A percentile compares a stretch with the other conserved stretches of the same genome.
Conservation (phyloP, 495 filamentous ascomycete species). For the Neurospora sp. region DNA sequence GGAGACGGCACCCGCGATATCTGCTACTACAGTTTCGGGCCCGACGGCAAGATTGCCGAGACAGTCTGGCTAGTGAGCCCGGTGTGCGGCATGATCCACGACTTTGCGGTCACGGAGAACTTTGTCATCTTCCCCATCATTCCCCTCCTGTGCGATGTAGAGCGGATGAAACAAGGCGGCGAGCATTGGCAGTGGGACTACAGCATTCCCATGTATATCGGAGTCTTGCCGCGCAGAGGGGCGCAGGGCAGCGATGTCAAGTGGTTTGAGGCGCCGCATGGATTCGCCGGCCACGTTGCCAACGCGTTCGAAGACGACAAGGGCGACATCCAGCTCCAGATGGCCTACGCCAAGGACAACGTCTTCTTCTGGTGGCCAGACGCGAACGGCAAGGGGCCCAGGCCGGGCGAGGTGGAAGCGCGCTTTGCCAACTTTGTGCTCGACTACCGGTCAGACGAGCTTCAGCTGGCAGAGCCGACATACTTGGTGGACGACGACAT, state of each 20-base stretch:
- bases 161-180: conserved; percentile 38
- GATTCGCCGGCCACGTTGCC: conserved; percentile 36
- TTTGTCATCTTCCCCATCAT: conserved; percentile 37
- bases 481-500: conserved; percentile 27
- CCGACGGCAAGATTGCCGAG: conserved; percentile 31
- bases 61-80: conserved; percentile 35
- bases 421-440: conserved; percentile 24
- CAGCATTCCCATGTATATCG: conserved; percentile 33
- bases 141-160: conserved; percentile 30
- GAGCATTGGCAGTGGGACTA: conserved; percentile 42
- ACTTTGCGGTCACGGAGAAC: conserved; percentile 41
- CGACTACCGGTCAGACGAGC: conserved; percentile 25
- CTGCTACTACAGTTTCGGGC: conserved; percentile 28
- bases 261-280: conserved; percentile 31
- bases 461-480: conserved; percentile 16
- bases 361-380: conserved; percentile 44
- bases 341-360: conserved; percentile 36
- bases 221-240: conserved; percentile 33
- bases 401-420: conserved; percentile 6
- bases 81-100: conserved; percentile 41
- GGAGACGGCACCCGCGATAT: conserved; percentile 34
- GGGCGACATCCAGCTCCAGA: conserved; percentile 38
- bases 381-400: conserved; percentile 14
- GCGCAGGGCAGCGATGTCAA: conserved; percentile 34
- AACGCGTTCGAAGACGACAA: conserved; percentile 39